Evolutionary conservation across 192 early-diverging fungal species (phyloP).

Genomic region (Coemansia sp.): DNA sequence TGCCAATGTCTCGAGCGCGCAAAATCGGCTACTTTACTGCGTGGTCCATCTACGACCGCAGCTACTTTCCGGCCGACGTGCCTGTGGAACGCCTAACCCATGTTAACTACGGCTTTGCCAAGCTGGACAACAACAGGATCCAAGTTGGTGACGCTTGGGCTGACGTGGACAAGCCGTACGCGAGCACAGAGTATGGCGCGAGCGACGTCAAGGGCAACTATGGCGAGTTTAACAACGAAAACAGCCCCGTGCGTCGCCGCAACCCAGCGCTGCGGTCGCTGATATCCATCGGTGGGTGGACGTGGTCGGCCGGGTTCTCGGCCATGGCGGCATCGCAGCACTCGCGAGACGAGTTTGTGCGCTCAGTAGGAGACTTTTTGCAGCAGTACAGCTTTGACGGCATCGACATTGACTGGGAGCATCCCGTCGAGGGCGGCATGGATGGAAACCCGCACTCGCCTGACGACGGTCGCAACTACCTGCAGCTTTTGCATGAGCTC

Average conservation of each 20-base stretch:
- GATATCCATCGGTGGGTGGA: conserved; percentile 79
- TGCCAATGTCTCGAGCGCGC: conserved; percentile 24
- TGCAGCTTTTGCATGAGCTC: conserved; percentile 68
- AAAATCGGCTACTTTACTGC: conserved; percentile 54
- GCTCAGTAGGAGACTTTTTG: conserved; percentile 48
- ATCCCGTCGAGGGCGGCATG: conserved; percentile 63
- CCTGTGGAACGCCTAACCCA: conserved; percentile 69
- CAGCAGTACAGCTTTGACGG: conserved; percentile 53
- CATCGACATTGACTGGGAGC: conserved; percentile 77
- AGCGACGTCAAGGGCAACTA: conserved; percentile 65
- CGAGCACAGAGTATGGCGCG: conserved; percentile 45
- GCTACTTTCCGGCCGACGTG: conserved; percentile 61
- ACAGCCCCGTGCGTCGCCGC: conserved; percentile 45
- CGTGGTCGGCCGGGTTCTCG: conserved; percentile 70
- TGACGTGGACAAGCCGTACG: conserved; percentile 67
- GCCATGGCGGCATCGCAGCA: conserved; percentile 54
- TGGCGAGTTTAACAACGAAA: conserved; percentile 60
- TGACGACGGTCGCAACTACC: conserved; percentile 79
- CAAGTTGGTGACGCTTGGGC: conserved; percentile 73
- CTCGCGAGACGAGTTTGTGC: conserved; percentile 60
- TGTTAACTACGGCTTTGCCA: conserved; percentile 77
- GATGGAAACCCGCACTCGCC: conserved; percentile 59
- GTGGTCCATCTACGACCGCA: conserved; percentile 72
- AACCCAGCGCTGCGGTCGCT: conserved; percentile 67
- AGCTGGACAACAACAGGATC: conserved; percentile 63